Percentiles rank a stretch among this genome's conserved stretches.
Conservation (phyloP, 2,329 filamentous ascomycete species). For the Leptographium radiaticola region DNA sequence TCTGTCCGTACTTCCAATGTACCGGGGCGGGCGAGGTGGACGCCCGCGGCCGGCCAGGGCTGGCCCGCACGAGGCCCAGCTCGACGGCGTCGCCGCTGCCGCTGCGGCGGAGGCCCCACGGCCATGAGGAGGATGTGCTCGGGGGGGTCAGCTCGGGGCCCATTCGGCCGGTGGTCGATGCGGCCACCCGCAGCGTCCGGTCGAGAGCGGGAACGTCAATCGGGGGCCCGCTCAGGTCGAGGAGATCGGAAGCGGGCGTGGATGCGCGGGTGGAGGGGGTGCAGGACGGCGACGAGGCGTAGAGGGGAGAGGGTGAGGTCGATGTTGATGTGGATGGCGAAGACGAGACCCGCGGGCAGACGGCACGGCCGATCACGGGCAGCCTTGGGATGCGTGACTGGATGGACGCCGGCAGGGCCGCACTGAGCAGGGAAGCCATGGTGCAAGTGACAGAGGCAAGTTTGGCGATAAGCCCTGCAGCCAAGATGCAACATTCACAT, state of each 20-base stretch:
- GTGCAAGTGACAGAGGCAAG: neutral
- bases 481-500: neutral
- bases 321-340: neutral
- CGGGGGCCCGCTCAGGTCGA: neutral
- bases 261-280: slow-evolving; percentile 5
- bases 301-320: neutral
- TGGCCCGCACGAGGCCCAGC: slow-evolving; percentile 4
- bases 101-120: neutral
- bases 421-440: slow-evolving; percentile 7
- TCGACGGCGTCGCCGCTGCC: slow-evolving; percentile 1
- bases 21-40: slow-evolving; percentile 2
- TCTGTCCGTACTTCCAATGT: slow-evolving; percentile 13
- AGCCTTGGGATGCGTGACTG: slow-evolving; percentile 12
- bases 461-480: neutral
- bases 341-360: slow-evolving; percentile 2
- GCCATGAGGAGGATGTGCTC: neutral
- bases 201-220: neutral
- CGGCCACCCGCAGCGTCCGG: neutral
- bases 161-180: neutral
- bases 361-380: slow-evolving; percentile 8
- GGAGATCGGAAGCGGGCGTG: slow-evolving; percentile 3
- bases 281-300: neutral
- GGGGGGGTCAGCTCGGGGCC: neutral
- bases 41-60: neutral
- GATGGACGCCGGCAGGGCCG: slow-evolving; percentile 14